Conservation (phyloP, 345 rosid genomes). For the Sapria himalayana region DNA sequence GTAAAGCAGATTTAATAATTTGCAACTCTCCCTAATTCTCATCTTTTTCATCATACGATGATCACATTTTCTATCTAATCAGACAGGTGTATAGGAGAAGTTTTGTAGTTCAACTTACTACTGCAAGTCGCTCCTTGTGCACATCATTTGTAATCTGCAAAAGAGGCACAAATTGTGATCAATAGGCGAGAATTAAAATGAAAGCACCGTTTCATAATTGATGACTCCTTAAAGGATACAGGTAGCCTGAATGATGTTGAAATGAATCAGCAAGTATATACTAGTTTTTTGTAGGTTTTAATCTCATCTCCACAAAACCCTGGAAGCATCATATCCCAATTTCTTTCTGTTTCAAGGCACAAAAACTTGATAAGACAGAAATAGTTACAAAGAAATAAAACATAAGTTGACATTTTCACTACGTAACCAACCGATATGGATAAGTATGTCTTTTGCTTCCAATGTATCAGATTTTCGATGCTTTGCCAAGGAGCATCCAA, state of each 20-base stretch:
- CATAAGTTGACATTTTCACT: constrained; percentile 3
- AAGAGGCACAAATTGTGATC: not conserved
- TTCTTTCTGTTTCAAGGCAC: constrained; percentile 41
- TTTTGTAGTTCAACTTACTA: too few relatives aligned
- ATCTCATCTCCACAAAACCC: constrained; percentile 83
- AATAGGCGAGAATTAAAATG: constrained; percentile 5
- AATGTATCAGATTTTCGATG: constrained; percentile 78
- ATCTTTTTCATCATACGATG: too few relatives aligned
- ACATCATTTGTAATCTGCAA: constrained; percentile 53
- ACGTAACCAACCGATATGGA: constrained; percentile 68
- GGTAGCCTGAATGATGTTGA: not conserved
- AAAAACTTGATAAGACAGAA: constrained; percentile 6
- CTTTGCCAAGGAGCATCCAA: constrained; percentile 92
- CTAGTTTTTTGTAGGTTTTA: constrained; percentile 64
- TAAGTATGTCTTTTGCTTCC: constrained; percentile 91
- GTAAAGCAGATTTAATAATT: too few relatives aligned
- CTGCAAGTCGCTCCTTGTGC: constrained; percentile 81
- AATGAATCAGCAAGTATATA: constrained; percentile 7
- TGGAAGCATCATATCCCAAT: constrained; percentile 82
- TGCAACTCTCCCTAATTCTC: too few relatives aligned
- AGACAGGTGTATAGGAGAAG: too few relatives aligned
- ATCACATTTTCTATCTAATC: too few relatives aligned
- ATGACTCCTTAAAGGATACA: not conserved
- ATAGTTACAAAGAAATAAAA: constrained; percentile 1
- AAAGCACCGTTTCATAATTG: not conserved